phyloP scores from a whole-genome alignment of 2,329 filamentous ascomycete species.

The Cercospora brassicicola region DNA sequence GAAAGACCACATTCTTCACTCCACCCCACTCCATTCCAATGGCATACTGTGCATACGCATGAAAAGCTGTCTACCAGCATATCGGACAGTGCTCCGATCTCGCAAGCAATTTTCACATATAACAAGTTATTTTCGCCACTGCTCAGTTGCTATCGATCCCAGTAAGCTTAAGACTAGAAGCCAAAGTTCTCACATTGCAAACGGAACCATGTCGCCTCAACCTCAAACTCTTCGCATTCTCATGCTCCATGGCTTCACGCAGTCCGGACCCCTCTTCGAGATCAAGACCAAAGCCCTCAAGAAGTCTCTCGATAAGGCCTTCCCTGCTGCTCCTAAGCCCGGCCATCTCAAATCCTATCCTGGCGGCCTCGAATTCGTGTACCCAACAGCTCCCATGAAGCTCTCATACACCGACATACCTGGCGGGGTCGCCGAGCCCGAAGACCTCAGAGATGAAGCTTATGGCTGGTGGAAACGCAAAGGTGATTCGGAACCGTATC shows the following conservation, averaged over 20 bases:
- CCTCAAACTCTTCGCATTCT: constrained; percentile 47
- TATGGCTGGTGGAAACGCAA: constrained; percentile 83
- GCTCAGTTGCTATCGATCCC: neutral
- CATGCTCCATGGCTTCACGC: constrained; percentile 73
- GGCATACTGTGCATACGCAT: neutral
- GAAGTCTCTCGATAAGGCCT: constrained; percentile 74
- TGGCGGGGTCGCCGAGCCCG: constrained; percentile 57
- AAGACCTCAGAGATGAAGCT: constrained; percentile 54
- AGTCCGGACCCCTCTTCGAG: constrained; percentile 81
- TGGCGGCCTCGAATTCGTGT: constrained; percentile 48
- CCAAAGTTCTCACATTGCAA: neutral
- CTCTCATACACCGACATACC: constrained; percentile 51
- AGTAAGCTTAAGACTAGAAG: neutral
- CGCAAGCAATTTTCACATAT: neutral
- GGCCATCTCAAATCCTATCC: constrained; percentile 38
- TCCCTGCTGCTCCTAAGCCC: constrained; percentile 60
- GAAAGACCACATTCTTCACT: neutral
- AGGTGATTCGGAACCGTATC: constrained; percentile 55
- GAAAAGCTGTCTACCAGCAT: neutral
- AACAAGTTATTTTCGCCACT: neutral
- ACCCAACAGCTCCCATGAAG: constrained; percentile 49
- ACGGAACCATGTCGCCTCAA: neutral
- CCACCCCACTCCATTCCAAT: neutral
- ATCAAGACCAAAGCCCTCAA: constrained; percentile 84
- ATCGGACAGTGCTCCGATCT: neutral